Base-by-base conservation (phyloP, 371 early-diverging fungal species). In the Mortierella polycephala region DNA sequence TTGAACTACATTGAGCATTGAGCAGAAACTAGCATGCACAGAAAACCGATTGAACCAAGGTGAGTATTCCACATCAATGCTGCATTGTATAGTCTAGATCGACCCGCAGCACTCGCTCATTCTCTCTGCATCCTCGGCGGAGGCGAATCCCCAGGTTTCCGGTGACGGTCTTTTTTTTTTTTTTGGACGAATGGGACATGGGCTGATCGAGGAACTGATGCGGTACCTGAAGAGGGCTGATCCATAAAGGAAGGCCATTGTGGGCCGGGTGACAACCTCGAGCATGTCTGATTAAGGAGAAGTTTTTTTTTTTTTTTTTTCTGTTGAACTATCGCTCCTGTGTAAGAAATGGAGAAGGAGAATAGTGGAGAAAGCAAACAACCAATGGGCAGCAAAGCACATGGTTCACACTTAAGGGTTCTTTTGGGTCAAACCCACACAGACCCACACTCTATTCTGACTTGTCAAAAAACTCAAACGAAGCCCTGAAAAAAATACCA, bases 1-100 rank as follows among this genome's bases (percentile, higher is more conserved):
- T 67, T 91, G 91, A 16, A 87, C 82, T 14, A 87, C 81, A 71
- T 91, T 87, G 50, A 88, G 61, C 54, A 77, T 20, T 21, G 79
- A 77, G 47, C 79, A 77, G 62, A 77, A 77, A 44, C 79, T 77
- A 53, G 20, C 23, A 20, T 66, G 10, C 51, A 16, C n/a, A 49
- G 42, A 16, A 40, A 23, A 9, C 40, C 14, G 39, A 42, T 21
- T 10, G 14, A 20, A 42, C 10, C 16, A 42, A 8, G 39, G 45
- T 14, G 20, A 42, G 16, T 30, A 4, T 4, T 30, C 1, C 4
- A 30, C 30, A 30, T 4, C 30, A 30, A 30, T 30, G 30, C 30
- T 30, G 2, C 30, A 30, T 30, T 30, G 30, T 4, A 30, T 30
- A 30, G 30, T 2, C 4, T 30, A 30, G 4, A 30, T 30, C 30